Base-by-base conservation (phyloP, 441 rosid genomes). In the Populus hybrid region DNA sequence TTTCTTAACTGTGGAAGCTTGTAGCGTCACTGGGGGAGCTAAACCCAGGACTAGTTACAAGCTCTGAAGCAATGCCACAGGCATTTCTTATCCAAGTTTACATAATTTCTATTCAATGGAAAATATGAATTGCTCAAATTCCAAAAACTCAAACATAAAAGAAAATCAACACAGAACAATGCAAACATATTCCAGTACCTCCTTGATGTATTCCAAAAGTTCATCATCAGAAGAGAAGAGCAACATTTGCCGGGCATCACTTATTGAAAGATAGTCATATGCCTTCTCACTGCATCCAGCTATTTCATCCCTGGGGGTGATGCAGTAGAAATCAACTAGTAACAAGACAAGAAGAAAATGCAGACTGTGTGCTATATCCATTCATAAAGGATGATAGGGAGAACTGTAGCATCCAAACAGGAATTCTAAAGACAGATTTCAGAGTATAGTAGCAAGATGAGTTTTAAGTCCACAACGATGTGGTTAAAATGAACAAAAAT, bases 241-340 rank as follows among this genome's bases (percentile, higher is more conserved):
- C 77, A 96, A 81, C 91, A 92, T 96, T 83, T 89, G 87, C 7
- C 83, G 78, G 42, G 99, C 97, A 87, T 96, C 90, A 16, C 61
- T 82, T 21, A 91, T 50, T 24, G 97, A 91, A 79, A 96, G 90
- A 83, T 83, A 89, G 83, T 94, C 97, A 74, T 92, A 94, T 64
- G 99, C 99, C 88, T 92, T 96, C 91, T 96, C 99, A 69, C 96
- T 96, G 89, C 99, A 96, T 79, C 99, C 98, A 74, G 97, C 92
- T 83, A 94, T 94, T 82, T 96, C 99, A 79, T 96, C 98, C 83
- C 98, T 96, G 80, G 24, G 80, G 76, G 75, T 11, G 38, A 76
- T 9, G 67, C 21, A 69, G 66, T 21, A 74, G 16, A 28, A 76
- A 73, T 21, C 9, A 67, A 72, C 30, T 61, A 66, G 35, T 59